These are phyloP conservation scores for Leptoxyphium fumago DNA, from an alignment of 2,329 filamentous ascomycete species.

Conservation along the genomic window DNA sequence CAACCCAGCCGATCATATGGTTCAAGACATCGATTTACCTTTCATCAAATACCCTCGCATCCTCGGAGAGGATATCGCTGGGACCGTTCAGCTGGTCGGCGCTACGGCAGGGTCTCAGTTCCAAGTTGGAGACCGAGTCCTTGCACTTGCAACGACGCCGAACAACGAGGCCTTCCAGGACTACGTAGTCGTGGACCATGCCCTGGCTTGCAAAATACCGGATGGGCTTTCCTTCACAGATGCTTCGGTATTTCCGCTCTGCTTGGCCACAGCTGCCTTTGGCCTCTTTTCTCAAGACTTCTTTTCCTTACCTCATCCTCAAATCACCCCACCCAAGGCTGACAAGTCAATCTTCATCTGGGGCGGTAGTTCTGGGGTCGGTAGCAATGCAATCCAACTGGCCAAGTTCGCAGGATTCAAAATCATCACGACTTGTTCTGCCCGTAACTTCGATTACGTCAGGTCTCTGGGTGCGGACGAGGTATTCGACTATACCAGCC, in stretches of 20 bases:
- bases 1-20: slow-evolving; percentile 24
- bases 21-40: slow-evolving; percentile 16
- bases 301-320: slow-evolving; percentile 5
- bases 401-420: slow-evolving; percentile 10
- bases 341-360: background rate
- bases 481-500: slow-evolving; percentile 33
- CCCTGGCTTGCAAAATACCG: slow-evolving; percentile 6
- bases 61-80: slow-evolving; percentile 14
- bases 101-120: slow-evolving; percentile 8
- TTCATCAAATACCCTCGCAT: slow-evolving; percentile 15
- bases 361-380: slow-evolving; percentile 1
- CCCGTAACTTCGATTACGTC: slow-evolving; percentile 34
- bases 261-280: slow-evolving; percentile 8
- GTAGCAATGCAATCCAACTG: slow-evolving; percentile 2
- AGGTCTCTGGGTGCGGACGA: slow-evolving; percentile 30
- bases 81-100: slow-evolving; percentile 16
- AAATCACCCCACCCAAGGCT: slow-evolving; percentile 8
- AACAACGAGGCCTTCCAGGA: slow-evolving; percentile 10
- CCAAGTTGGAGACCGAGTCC: slow-evolving; percentile 13
- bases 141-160: slow-evolving; percentile 5
- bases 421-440: slow-evolving; percentile 32
- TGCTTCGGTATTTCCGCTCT: slow-evolving; percentile 10
- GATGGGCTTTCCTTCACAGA: slow-evolving; percentile 8
- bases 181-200: slow-evolving; percentile 6
- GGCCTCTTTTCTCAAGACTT: slow-evolving; percentile 7